Base-by-base conservation (phyloP, 176 grass and related monocot species). In the Aegilops tauschii region DNA sequence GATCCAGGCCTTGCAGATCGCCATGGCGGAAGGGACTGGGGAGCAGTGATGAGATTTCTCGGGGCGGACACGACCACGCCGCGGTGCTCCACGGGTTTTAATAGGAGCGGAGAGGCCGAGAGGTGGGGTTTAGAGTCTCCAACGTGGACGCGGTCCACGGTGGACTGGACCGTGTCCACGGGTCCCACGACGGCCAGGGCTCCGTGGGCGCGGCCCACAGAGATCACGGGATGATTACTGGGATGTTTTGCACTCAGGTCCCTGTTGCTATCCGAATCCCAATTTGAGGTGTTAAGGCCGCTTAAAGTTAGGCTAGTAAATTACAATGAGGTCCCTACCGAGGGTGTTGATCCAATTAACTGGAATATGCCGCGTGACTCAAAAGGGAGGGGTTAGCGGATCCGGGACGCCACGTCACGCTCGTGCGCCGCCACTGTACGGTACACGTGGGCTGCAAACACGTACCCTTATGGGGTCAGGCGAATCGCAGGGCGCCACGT, bases 1-100 rank as follows among this genome's bases (percentile, higher is more conserved):
- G 82, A 91, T 91, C 90, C 86, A 91, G 25, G 7, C 86, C 72
- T 39, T 77, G 76, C 47, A 87, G 79, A 84, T 90, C 77, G 94
- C 90, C 92, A 97, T 97, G 80, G 36, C 42, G 78, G n/a, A 56
- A 12, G 78, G n/a, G 11, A 12, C 18, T 29, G 29, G 73, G 47
- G 25, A 52, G 73, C 29, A 4, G 45, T 34, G 27, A 39, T 34
- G 27, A 39, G 79, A 86, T 67, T 82, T 66, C 58, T 40, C 18
- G 13, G 50, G 23, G 7, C 16, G 40, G 72, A 54, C 73, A 66
- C 28, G 59, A 54, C 28, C 14, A 56, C 45, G 73, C 73, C 73
- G 31, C 61, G 18, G 21, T 47, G 28, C 62, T 6, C 1, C 64
- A 69, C 64, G 45, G 75, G 61, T 54, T 86, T 83, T 79, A 86